phyloP scores from a whole-genome alignment of 2,329 filamentous ascomycete genomes.

The Colletotrichum horii region DNA sequence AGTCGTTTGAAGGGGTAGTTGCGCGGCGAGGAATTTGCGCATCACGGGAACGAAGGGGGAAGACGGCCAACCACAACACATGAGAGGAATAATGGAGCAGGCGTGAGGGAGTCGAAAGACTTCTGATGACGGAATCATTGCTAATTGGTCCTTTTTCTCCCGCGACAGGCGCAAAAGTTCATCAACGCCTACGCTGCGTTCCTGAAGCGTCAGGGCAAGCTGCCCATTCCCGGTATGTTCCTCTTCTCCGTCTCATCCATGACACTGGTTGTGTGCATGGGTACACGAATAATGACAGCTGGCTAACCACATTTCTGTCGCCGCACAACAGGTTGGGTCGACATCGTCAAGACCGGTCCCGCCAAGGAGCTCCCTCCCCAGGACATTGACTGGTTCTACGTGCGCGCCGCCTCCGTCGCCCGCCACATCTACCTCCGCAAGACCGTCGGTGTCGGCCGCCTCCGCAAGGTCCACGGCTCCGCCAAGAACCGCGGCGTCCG shows the following conservation, averaged over 20 bases:
- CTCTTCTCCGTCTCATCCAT: background rate
- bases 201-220: constrained; percentile 94
- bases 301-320: background rate
- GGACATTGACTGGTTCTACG: constrained; percentile 96
- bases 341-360: constrained; percentile 98
- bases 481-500: constrained; percentile 96
- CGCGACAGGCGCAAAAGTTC: constrained; percentile 81
- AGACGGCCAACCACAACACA: constrained; percentile 25
- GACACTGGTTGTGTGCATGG: background rate
- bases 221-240: constrained; percentile 81
- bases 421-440: constrained; percentile 99
- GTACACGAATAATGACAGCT: accelerated
- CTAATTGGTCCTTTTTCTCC: constrained; percentile 60
- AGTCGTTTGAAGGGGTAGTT: background rate
- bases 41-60: background rate
- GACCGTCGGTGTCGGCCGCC: constrained; percentile 97
- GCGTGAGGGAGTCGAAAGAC: constrained; percentile 76
- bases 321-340: constrained; percentile 82
- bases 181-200: constrained; percentile 85
- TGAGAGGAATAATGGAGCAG: constrained; percentile 55
- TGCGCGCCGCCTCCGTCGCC: constrained; percentile 91
- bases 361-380: constrained; percentile 98
- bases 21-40: background rate
- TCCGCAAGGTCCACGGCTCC: constrained; percentile 94
- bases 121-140: constrained; percentile 75